These are phyloP conservation scores for Acacia concinna DNA, from an alignment of 331 rosid species.

Conservation along the genomic window DNA sequence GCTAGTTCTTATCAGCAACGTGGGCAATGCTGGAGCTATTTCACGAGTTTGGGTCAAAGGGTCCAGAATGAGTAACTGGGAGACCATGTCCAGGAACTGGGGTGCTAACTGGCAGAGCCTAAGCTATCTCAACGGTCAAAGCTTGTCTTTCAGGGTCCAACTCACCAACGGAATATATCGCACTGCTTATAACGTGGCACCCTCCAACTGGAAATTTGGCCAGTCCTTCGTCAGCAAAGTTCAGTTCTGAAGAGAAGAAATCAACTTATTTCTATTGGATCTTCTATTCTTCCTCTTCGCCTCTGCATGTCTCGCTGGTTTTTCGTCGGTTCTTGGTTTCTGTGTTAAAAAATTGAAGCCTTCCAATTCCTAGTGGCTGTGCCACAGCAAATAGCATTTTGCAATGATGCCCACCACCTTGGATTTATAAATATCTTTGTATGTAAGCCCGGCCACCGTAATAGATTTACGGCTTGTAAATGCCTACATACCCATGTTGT, in stretches of 20 bases:
- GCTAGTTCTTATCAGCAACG: constrained; percentile 54
- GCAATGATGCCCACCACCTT: constrained; percentile 30
- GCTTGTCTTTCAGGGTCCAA: constrained; percentile 57
- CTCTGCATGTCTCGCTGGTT: not conserved
- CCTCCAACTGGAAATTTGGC: constrained; percentile 56
- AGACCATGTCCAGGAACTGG: constrained; percentile 59
- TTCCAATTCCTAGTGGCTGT: constrained; percentile 25
- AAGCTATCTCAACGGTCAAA: constrained; percentile 52
- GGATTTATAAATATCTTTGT: not conserved
- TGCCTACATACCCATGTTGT: not conserved
- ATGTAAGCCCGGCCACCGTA: not conserved
- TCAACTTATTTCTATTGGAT: not conserved
- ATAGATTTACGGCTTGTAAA: not conserved
- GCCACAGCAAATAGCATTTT: constrained; percentile 32
- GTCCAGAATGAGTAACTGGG: constrained; percentile 49
- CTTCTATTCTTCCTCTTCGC: not conserved
- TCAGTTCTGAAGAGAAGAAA: constrained; percentile 38
- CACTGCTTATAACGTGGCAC: constrained; percentile 42
- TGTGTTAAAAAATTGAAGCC: not conserved
- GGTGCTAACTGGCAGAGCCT: constrained; percentile 60
- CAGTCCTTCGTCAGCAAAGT: constrained; percentile 48
- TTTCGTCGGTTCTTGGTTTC: not conserved
- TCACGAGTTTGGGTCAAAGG: constrained; percentile 59
- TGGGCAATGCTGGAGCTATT: constrained; percentile 53
- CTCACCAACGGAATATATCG: constrained; percentile 36